Percentiles rank a stretch among this genome's conserved stretches.
Evolutionary conservation across 768 basidiomycete species (phyloP).

Genomic region (Suillus hirtellus): DNA sequence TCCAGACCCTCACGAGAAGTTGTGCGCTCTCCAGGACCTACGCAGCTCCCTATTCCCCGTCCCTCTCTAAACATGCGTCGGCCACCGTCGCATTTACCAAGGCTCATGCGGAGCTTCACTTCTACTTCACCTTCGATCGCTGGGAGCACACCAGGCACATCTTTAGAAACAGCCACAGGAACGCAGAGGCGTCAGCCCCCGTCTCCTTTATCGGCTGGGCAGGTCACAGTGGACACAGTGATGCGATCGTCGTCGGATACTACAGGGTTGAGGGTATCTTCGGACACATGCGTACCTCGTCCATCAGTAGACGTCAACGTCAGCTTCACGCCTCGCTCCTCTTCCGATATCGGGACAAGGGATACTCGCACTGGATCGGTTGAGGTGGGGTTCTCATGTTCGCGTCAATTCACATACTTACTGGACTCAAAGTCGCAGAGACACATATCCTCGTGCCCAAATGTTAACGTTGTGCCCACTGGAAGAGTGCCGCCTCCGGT

Average conservation of each 20-base stretch:
- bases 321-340: not conserved
- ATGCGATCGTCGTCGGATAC: not conserved
- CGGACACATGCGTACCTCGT: not conserved
- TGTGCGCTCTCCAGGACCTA: not conserved
- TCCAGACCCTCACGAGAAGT: not conserved
- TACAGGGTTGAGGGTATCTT: not conserved
- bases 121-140: not conserved
- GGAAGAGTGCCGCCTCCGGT: not conserved
- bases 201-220: not conserved
- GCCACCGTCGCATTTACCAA: constrained; percentile 4
- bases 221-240: not conserved
- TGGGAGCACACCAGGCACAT: not conserved
- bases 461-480: not conserved
- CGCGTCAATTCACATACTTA: not conserved
- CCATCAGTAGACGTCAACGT: not conserved
- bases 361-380: not conserved
- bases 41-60: not conserved
- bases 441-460: not conserved
- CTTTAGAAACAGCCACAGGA: not conserved
- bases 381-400: not conserved
- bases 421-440: not conserved
- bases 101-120: constrained; percentile 4
- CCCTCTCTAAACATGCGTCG: not conserved
- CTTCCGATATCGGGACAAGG: not conserved
- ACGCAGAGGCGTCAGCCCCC: not conserved